phyloP scores from a whole-genome alignment of 192 early-diverging fungal genomes.

The Chytriomyces confervae region DNA sequence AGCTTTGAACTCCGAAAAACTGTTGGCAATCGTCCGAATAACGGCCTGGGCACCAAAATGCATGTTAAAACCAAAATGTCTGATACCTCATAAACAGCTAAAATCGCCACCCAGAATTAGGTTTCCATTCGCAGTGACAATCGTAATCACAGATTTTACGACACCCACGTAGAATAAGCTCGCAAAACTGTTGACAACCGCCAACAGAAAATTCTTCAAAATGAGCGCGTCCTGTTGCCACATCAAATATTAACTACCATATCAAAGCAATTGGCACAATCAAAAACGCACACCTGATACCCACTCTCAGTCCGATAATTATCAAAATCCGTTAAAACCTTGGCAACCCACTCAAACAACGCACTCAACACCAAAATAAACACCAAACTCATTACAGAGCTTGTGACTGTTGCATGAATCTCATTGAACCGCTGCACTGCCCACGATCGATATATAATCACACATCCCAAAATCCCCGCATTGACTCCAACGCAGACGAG shows the following conservation, averaged over 20 bases:
- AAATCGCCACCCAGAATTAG: not conserved
- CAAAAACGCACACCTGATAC: not conserved
- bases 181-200: constrained; percentile 68
- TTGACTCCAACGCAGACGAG: constrained; percentile 34
- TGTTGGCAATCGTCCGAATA: constrained; percentile 2
- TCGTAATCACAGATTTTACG: constrained; percentile 43
- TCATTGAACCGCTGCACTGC: not conserved
- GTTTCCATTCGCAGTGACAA: too few species aligned
- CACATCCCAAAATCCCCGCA: not conserved
- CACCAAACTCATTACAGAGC: constrained; percentile 36
- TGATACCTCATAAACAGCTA: not conserved
- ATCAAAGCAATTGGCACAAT: not conserved
- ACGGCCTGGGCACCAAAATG: not conserved
- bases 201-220: constrained; percentile 63
- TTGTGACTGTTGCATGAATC: constrained; percentile 40
- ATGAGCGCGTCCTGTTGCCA: constrained; percentile 47
- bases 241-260: not conserved
- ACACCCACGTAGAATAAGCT: constrained; percentile 64
- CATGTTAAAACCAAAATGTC: too few species aligned
- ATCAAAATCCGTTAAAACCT: constrained; percentile 36
- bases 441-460: constrained; percentile 21
- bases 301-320: constrained; percentile 34
- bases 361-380: constrained; percentile 58
- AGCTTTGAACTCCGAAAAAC: constrained; percentile 4
- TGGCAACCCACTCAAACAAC: constrained; percentile 17